Evolutionary conservation across 2,329 filamentous ascomycete genomes (phyloP).

Genomic region (Ascochyta pisi): DNA sequence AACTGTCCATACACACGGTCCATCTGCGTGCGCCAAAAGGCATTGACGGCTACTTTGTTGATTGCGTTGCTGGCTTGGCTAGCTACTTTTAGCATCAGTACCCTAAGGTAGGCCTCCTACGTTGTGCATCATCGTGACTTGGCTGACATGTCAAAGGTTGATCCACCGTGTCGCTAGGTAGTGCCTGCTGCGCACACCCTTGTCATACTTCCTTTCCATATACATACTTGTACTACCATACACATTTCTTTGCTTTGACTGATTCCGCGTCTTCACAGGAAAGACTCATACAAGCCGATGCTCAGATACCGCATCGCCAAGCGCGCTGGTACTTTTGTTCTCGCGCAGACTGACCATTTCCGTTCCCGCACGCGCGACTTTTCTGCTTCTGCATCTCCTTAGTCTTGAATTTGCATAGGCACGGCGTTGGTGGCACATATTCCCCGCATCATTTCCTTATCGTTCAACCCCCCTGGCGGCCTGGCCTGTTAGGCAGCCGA

Average conservation of each 20-base stretch:
- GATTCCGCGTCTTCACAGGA: slow-evolving; percentile 11
- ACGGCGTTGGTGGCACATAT: neutral
- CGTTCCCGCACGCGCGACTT: slow-evolving; percentile 15
- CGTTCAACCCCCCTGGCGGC: neutral
- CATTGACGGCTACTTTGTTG: slow-evolving; percentile 78
- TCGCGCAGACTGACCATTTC: slow-evolving; percentile 17
- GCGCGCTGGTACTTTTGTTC: slow-evolving; percentile 12
- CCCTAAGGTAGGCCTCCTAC: slow-evolving; percentile 38
- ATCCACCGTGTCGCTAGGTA: slow-evolving; percentile 41
- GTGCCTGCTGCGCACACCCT: slow-evolving; percentile 5
- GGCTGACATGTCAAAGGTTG: slow-evolving; percentile 29
- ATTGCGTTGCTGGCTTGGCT: slow-evolving; percentile 89
- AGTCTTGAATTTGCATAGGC: slow-evolving; percentile 18
- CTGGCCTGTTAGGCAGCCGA: neutral
- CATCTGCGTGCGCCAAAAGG: slow-evolving; percentile 70
- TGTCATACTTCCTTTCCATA: neutral
- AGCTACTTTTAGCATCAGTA: slow-evolving; percentile 84
- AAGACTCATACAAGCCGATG: slow-evolving; percentile 17
- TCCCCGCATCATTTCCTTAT: neutral
- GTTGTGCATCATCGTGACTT: neutral
- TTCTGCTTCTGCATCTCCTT: slow-evolving; percentile 17
- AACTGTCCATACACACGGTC: slow-evolving; percentile 40
- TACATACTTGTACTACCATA: slow-evolving; percentile 9
- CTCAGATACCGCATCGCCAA: slow-evolving; percentile 17
- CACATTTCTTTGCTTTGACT: slow-evolving; percentile 15